Percentiles rank a stretch among this genome's conserved stretches.
Evolutionary conservation across 2,329 filamentous ascomycete genomes (phyloP).

Genomic region (Phyllachora maydis): DNA sequence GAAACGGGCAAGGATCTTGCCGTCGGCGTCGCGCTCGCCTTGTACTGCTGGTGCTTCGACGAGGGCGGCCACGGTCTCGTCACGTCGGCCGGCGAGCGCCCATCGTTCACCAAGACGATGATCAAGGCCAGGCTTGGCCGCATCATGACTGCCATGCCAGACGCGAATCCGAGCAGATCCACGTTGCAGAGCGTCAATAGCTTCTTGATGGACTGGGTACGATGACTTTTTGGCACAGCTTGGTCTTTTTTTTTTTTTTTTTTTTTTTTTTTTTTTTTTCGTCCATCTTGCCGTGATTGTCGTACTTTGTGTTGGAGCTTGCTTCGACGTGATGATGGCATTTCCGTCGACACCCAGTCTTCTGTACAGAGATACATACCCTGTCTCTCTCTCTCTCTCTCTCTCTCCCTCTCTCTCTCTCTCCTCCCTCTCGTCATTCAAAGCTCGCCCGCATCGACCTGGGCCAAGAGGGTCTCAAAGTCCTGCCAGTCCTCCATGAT

Average conservation of each 20-base stretch:
- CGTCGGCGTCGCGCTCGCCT: constrained; percentile 53
- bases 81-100: constrained; percentile 5
- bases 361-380: too few relatives aligned
- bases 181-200: constrained; percentile 86
- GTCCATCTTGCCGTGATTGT: too few relatives aligned
- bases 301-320: too few relatives aligned
- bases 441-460: constrained; percentile 19
- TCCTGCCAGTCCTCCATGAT: constrained; percentile 41
- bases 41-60: constrained; percentile 55
- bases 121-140: constrained; percentile 64
- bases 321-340: too few relatives aligned
- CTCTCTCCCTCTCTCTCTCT: too few relatives aligned
- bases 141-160: constrained; percentile 60
- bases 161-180: constrained; percentile 63
- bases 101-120: constrained; percentile 48
- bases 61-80: constrained; percentile 33
- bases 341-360: too few relatives aligned
- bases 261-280: too few relatives aligned
- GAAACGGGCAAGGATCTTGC: constrained; percentile 63
- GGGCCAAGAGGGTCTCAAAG: constrained; percentile 24
- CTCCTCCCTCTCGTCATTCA: too few relatives aligned
- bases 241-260: too few relatives aligned
- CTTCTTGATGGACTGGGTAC: constrained; percentile 49
- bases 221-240: constrained; percentile 4
- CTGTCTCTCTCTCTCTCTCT: too few relatives aligned